phyloP scores from a whole-genome alignment of 2,329 filamentous ascomycete genomes.

The Huntiella savannae region DNA sequence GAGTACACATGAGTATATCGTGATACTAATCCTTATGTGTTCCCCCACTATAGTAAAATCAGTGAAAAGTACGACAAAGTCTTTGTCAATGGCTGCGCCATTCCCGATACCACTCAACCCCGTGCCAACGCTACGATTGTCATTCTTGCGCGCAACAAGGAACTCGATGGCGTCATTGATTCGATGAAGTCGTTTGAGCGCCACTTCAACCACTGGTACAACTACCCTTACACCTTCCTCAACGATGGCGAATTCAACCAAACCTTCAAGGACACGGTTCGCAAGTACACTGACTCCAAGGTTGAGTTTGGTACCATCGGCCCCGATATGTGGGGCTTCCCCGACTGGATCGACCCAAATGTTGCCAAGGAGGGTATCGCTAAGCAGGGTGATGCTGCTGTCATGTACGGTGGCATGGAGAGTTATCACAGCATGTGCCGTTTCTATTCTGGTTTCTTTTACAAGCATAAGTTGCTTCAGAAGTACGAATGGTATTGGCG shows the following conservation, averaged over 20 bases:
- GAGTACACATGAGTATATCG: constrained; percentile 11
- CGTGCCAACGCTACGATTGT: constrained; percentile 91
- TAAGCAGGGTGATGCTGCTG: constrained; percentile 88
- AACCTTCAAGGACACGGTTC: constrained; percentile 72
- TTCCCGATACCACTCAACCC: constrained; percentile 57
- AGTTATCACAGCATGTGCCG: constrained; percentile 99
- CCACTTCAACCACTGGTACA: constrained; percentile 97
- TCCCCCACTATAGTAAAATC: constrained; percentile 50
- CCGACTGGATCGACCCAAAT: constrained; percentile 87
- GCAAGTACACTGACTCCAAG: constrained; percentile 69
- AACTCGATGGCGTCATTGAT: constrained; percentile 86
- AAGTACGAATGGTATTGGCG: constrained; percentile 99
- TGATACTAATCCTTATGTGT: constrained; percentile 1
- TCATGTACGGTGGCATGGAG: constrained; percentile 98
- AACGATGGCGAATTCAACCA: constrained; percentile 96
- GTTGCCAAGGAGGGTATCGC: constrained; percentile 89
- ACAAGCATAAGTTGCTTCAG: constrained; percentile 80
- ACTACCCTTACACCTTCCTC: constrained; percentile 96
- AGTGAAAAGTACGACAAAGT: constrained; percentile 95
- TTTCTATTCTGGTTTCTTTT: constrained; percentile 99
- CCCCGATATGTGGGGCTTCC: constrained; percentile 83
- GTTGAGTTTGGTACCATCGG: constrained; percentile 94
- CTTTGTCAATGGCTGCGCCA: constrained; percentile 76
- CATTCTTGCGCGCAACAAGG: constrained; percentile 86
- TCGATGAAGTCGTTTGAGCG: constrained; percentile 95